Conservation (phyloP, 2,329 filamentous ascomycete species). For the Colletotrichum destructivum region DNA sequence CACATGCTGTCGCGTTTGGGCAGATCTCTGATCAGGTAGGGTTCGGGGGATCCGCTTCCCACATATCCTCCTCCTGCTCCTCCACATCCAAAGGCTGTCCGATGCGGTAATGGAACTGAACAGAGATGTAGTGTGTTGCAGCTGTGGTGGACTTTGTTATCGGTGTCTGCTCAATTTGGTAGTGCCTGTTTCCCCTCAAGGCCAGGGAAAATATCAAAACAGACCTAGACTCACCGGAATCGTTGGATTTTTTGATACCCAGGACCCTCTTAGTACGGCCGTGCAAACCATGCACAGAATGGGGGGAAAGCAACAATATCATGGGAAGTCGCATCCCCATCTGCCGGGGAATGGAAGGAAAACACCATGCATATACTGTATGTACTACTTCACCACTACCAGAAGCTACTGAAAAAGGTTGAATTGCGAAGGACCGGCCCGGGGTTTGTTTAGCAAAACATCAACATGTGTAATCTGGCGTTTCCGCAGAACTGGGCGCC, state of each 20-base stretch:
- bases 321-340: neutral
- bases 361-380: neutral
- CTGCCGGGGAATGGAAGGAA: neutral
- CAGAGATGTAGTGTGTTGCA: slow-evolving; percentile 10
- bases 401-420: neutral
- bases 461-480: slow-evolving; percentile 6
- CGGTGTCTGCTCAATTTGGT: neutral
- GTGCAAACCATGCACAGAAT: slow-evolving; percentile 4
- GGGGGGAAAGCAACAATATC: slow-evolving; percentile 7
- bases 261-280: neutral
- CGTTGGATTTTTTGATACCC: slow-evolving; percentile 6
- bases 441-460: neutral
- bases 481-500: neutral
- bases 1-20: neutral
- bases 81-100: slow-evolving; percentile 13
- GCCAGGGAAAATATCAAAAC: neutral
- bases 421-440: slow-evolving; percentile 19
- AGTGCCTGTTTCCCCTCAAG: slow-evolving; percentile 4
- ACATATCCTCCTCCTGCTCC: neutral
- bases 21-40: slow-evolving; percentile 31
- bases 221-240: slow-evolving; percentile 17
- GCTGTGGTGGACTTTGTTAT: slow-evolving; percentile 15
- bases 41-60: slow-evolving; percentile 26
- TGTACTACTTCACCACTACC: neutral
- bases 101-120: neutral